Conservation (phyloP, 495 filamentous ascomycete genomes). For the Talaromyces trachyspermus region DNA sequence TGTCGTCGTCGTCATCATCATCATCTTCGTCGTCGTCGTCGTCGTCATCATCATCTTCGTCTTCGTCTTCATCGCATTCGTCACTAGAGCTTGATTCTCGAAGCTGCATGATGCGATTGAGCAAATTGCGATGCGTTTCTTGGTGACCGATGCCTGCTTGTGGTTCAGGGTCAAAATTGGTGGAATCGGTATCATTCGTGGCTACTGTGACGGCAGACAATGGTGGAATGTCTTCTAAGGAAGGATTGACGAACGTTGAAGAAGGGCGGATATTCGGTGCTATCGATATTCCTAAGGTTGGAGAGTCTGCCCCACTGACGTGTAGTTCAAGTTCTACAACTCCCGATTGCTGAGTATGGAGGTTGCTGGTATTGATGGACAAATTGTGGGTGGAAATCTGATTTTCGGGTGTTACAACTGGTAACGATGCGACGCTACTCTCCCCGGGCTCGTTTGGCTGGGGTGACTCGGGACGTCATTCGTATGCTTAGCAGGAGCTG, state of each 20-base stretch:
- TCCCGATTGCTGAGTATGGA: not conserved
- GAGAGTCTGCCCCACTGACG: conserved; percentile 45
- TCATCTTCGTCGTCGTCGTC: conserved; percentile 22
- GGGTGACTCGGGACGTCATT: not conserved
- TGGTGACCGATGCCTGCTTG: conserved; percentile 49
- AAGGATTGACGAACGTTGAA: conserved; percentile 25
- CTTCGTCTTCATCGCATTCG: conserved; percentile 30
- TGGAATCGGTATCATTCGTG: conserved; percentile 53
- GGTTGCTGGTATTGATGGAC: not conserved
- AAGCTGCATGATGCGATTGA: conserved; percentile 46
- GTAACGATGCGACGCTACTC: not conserved
- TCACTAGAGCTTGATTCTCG: conserved; percentile 39
- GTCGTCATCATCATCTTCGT: conserved; percentile 43
- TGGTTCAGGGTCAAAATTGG: conserved; percentile 62
- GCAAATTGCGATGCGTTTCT: conserved; percentile 38
- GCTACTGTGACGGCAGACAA: conserved; percentile 30
- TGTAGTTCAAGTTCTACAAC: not conserved
- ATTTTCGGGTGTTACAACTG: not conserved
- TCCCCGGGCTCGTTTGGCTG: conserved; percentile 15
- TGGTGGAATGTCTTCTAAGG: conserved; percentile 40
- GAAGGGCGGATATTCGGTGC: conserved; percentile 37
- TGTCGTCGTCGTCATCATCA: conserved; percentile 46
- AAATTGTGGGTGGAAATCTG: not conserved
- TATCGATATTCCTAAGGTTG: conserved; percentile 61
- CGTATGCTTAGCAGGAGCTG: not conserved